Base-by-base conservation (phyloP, 1,139 yeast genomes). In the Hansenula sp. region DNA sequence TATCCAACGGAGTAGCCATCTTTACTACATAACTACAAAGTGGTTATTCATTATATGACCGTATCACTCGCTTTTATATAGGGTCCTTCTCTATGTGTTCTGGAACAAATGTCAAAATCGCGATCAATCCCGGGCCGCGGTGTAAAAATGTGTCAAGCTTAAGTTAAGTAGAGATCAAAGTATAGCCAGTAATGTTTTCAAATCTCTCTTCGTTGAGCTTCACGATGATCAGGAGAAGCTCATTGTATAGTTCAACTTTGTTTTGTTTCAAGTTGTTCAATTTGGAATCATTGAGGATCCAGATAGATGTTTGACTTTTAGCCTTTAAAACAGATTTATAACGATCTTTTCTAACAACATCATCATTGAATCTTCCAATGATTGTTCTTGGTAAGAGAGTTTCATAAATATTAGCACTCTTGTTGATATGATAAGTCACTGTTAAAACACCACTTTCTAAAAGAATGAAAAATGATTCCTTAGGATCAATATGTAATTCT, bases 371-470 rank as follows among this genome's bases (percentile, higher is more conserved):
- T 2, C 46, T 38, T 51, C 98, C 98, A 61, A 89, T 86, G 5
- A 95, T 82, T 0, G 97, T 89, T 48, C 89, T 79, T n/a, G 96
- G 95, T 27, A 92, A 73, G 43, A 90, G 77, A 16, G 88, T 82
- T 46, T 92, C 92, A 43, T 75, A 76, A 29, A 90, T 71, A 34
- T 75, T 47, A 47, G 51, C 61, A 55, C 38, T 32, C 13, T 43
- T 43, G 12, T 62, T 71, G 39, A 71, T 77, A 55, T 65, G 71
- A 62, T 68, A 81, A 47, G 57, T 75, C 3, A 87, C 79, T 32
- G 83, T 74, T 33, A 92, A 69, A 31, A 87, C 69, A 1, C 98
- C 98, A 2, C 80, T 69, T 54, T 90, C 97, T 17, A 92, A 82
- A 17, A 86, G 60, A 56, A 84, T 83, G 47, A 90, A 79, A 38